Conservation (phyloP, 2,329 filamentous ascomycete species). For the Trichocomaceae sp. region DNA sequence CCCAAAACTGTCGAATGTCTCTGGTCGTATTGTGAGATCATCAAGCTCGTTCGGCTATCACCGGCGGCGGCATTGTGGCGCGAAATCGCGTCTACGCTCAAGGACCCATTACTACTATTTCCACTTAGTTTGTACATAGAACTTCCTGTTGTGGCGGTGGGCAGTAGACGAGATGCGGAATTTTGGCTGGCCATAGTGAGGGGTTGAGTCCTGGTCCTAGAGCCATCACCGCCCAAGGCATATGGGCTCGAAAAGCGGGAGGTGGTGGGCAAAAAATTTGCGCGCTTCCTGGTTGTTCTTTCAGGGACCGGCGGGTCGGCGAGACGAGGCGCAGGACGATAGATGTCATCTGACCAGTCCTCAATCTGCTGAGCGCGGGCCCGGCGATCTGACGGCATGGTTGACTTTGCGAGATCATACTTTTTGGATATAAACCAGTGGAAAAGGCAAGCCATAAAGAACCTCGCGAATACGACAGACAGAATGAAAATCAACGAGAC, state of each 20-base stretch:
- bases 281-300: constrained; percentile 64
- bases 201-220: constrained; percentile 43
- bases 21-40: constrained; percentile 48
- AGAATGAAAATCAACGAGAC: constrained; percentile 88
- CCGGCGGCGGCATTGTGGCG: constrained; percentile 30
- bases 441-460: constrained; percentile 81
- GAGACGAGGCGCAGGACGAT: constrained; percentile 77
- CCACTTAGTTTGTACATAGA: constrained; percentile 60
- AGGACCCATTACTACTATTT: constrained; percentile 52
- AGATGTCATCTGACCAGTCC: constrained; percentile 97
- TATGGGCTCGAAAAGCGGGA: constrained; percentile 92
- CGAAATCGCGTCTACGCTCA: constrained; percentile 41
- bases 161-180: constrained; percentile 64
- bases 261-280: constrained; percentile 84
- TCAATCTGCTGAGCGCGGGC: constrained; percentile 90
- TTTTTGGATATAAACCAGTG: constrained; percentile 91
- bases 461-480: constrained; percentile 77
- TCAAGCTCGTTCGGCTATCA: constrained; percentile 52
- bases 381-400: constrained; percentile 71
- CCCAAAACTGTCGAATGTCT: constrained; percentile 52
- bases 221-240: constrained; percentile 57
- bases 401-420: constrained; percentile 79
- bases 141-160: constrained; percentile 40
- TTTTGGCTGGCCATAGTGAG: constrained; percentile 93
- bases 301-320: constrained; percentile 67